Conservation (phyloP, 225 moss, liverwort and hornwort species). For the Asterella californica region DNA sequence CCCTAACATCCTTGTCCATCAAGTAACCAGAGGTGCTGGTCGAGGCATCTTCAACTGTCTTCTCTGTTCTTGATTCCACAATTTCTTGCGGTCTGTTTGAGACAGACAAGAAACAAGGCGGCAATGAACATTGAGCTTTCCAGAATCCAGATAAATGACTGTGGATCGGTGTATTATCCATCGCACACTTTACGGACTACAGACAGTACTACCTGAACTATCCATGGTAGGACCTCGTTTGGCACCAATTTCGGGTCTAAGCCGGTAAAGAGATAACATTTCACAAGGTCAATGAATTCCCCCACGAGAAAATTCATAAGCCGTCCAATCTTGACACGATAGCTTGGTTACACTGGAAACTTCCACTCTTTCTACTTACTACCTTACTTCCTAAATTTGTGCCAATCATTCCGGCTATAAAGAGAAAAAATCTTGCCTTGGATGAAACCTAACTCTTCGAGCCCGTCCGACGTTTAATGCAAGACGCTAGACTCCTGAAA, state of each 20-base stretch:
- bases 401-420: too few relatives aligned
- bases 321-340: neutral
- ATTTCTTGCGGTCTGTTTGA: constrained; percentile 71
- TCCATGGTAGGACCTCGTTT: neutral
- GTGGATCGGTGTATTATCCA: neutral
- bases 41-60: constrained; percentile 50
- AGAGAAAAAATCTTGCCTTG: too few relatives aligned
- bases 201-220: neutral
- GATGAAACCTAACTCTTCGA: too few relatives aligned
- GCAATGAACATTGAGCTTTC: neutral
- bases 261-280: neutral
- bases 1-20: constrained; percentile 2
- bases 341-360: too few relatives aligned
- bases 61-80: constrained; percentile 71
- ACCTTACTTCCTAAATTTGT: too few relatives aligned
- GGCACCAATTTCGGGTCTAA: neutral
- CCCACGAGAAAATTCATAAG: too few relatives aligned
- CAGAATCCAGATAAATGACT: neutral
- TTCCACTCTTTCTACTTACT: too few relatives aligned
- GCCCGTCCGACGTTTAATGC: too few relatives aligned
- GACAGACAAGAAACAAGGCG: neutral
- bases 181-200: neutral
- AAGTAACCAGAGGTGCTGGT: neutral
- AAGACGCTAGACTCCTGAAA: too few relatives aligned
- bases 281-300: neutral